phyloP scores from a whole-genome alignment of 345 rosid species.

The Dipteronia sinensis region DNA sequence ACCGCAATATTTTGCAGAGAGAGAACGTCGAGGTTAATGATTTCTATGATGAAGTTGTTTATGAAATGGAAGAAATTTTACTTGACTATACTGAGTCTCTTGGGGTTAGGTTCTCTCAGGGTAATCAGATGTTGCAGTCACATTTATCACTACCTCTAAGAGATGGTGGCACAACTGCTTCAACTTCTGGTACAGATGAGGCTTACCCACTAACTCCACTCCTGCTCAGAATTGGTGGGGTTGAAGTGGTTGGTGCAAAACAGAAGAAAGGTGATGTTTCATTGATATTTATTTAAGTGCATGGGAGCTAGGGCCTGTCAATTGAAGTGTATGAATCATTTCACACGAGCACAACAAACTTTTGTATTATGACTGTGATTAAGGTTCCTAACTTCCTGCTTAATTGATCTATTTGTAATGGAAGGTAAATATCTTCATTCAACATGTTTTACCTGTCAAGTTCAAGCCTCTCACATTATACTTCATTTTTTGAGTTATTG shows the following conservation, averaged over 20 bases:
- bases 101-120: slow-evolving; percentile 58
- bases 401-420: not conserved
- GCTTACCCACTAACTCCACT: slow-evolving; percentile 38
- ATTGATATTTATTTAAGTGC: not conserved
- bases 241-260: slow-evolving; percentile 89
- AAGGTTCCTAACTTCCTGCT: not conserved
- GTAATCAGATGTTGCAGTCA: slow-evolving; percentile 48
- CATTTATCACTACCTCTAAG: slow-evolving; percentile 56
- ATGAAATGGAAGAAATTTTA: slow-evolving; percentile 96
- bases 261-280: slow-evolving; percentile 94
- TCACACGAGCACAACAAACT: not conserved
- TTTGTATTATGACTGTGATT: not conserved
- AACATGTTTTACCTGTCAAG: not conserved
- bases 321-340: not conserved
- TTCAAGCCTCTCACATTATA: not conserved
- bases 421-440: not conserved
- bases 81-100: slow-evolving; percentile 79
- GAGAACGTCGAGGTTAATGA: slow-evolving; percentile 58
- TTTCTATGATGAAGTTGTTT: slow-evolving; percentile 80
- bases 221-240: slow-evolving; percentile 60
- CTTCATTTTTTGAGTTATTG: not conserved
- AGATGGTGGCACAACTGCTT: slow-evolving; percentile 80
- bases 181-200: slow-evolving; percentile 61
- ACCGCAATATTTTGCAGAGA: slow-evolving; percentile 43
- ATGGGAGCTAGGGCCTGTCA: not conserved